These are phyloP conservation scores for Bifiguratus adelaidae DNA, from an alignment of 192 early-diverging fungal genomes.

Conservation along the genomic window DNA sequence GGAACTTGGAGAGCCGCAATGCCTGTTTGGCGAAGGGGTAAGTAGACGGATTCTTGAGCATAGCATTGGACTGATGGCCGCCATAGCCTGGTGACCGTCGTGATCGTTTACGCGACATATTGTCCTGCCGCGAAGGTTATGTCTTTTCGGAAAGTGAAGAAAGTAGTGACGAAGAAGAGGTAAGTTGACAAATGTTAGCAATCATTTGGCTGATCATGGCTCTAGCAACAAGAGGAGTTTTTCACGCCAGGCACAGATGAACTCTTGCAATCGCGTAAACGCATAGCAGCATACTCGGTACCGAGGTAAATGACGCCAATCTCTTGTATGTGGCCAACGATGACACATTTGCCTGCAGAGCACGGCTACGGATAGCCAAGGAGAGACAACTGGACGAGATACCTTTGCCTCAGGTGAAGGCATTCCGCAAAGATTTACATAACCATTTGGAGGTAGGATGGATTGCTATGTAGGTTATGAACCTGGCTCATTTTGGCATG, in stretches of 20 bases:
- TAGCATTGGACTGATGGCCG: neutral
- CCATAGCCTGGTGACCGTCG: constrained; percentile 64
- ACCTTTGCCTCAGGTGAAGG: constrained; percentile 53
- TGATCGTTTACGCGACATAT: constrained; percentile 62
- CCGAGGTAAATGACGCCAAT: constrained; percentile 25
- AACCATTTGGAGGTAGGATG: constrained; percentile 49
- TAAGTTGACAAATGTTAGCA: constrained; percentile 23
- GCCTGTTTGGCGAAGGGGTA: constrained; percentile 92
- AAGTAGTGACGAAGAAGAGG: constrained; percentile 48
- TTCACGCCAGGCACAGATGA: constrained; percentile 68
- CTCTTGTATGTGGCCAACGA: neutral
- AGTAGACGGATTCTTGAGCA: constrained; percentile 1
- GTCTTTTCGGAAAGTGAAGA: constrained; percentile 36
- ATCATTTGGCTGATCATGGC: constrained; percentile 12
- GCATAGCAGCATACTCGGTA: constrained; percentile 67
- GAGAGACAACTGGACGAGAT: constrained; percentile 60
- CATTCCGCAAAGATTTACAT: constrained; percentile 64
- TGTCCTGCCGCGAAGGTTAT: constrained; percentile 46
- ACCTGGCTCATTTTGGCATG: neutral
- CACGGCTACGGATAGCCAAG: constrained; percentile 46
- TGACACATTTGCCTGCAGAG: constrained; percentile 24
- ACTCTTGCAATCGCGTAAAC: constrained; percentile 54
- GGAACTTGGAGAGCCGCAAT: constrained; percentile 76
- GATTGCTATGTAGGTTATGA: neutral
- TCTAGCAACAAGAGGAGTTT: constrained; percentile 55